A percentile compares a stretch with the other conserved stretches of the same genome.
Conservation (phyloP, 768 basidiomycete genomes). For the Suillus weaverae region DNA sequence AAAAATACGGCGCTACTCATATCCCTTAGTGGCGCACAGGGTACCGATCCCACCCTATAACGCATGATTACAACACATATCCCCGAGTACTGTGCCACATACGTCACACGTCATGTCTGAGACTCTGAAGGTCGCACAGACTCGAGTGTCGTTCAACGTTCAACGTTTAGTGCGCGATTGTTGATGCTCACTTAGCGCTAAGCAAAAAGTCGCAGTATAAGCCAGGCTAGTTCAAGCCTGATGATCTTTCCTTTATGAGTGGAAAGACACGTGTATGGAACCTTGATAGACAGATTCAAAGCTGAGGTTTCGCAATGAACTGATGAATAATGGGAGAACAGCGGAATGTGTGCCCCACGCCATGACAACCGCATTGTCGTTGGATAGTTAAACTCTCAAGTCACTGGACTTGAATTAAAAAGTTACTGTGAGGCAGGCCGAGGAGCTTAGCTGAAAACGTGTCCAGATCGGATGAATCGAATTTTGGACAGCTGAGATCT, state of each 20-base stretch:
- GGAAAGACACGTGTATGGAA: background rate
- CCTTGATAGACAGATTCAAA: background rate
- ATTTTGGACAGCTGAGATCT: no score
- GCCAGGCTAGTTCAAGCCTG: background rate
- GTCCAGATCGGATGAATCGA: background rate
- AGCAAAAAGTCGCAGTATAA: background rate
- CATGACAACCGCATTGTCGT: background rate
- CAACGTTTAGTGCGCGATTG: background rate
- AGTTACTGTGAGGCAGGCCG: background rate
- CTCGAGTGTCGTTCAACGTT: background rate
- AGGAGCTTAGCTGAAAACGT: background rate
- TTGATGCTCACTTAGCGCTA: background rate
- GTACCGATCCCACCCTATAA: background rate
- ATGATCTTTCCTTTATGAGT: background rate
- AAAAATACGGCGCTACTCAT: background rate
- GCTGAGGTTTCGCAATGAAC: background rate
- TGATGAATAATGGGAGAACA: background rate
- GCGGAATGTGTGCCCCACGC: no score
- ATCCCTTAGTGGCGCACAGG: background rate
- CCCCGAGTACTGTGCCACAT: background rate
- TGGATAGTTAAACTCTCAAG: background rate
- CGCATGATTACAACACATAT: background rate
- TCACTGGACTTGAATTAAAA: background rate
- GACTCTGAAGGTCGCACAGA: background rate
- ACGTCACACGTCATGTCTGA: background rate